Conservation (phyloP, 495 filamentous ascomycete genomes). For the Talaromyces ruber region DNA sequence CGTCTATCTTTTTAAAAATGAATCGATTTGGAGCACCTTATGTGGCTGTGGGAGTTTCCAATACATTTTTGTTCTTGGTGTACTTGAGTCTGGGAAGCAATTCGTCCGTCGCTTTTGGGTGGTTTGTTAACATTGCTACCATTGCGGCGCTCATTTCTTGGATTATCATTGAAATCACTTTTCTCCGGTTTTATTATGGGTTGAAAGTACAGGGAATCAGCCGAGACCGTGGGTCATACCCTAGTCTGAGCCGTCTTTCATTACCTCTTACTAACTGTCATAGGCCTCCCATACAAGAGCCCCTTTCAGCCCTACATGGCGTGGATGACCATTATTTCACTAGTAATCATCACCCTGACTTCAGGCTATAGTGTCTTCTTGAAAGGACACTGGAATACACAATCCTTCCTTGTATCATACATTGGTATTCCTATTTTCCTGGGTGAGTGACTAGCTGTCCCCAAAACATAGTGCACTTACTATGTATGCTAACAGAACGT, state of each 20-base stretch:
- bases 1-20: conserved; percentile 19
- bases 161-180: conserved; percentile 43
- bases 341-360: background rate
- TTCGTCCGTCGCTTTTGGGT: conserved; percentile 18
- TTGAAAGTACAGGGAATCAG: conserved; percentile 35
- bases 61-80: conserved; percentile 12
- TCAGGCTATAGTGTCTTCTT: background rate
- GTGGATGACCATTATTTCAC: background rate
- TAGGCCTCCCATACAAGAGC: background rate
- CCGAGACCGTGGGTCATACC: conserved; percentile 28
- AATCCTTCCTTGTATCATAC: no score
- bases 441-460: no score
- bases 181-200: conserved; percentile 47
- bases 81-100: conserved; percentile 16
- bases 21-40: conserved; percentile 27
- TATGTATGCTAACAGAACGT: no score
- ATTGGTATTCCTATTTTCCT: no score
- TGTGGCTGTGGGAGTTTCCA: conserved; percentile 16
- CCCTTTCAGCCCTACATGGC: background rate
- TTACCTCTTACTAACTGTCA: background rate
- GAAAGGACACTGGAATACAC: background rate
- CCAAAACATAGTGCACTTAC: no score
- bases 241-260: background rate
- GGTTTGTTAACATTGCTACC: conserved; percentile 47
- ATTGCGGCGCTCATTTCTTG: conserved; percentile 44